phyloP scores from a whole-genome alignment of 2,329 filamentous ascomycete species.

The Exutisphaerella laricina region DNA sequence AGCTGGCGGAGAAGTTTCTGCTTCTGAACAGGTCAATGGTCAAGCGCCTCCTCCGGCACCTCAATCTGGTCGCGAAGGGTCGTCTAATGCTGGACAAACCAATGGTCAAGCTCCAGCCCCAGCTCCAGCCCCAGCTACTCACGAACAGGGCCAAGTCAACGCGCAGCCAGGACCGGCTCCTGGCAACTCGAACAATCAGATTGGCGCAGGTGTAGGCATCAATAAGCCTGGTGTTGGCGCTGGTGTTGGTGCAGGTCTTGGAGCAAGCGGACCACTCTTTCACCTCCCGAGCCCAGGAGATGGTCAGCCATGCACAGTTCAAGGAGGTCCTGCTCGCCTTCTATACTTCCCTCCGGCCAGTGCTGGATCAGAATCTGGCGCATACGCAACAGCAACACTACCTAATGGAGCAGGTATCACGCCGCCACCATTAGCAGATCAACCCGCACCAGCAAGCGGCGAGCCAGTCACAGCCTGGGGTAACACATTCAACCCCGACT shows the following conservation, averaged over 20 bases:
- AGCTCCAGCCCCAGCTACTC: neutral
- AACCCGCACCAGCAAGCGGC: neutral
- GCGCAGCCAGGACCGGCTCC: neutral
- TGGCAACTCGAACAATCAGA: too few species aligned
- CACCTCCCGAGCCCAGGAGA: neutral
- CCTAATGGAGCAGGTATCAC: neutral
- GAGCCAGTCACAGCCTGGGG: constrained; percentile 7
- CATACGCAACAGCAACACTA: neutral
- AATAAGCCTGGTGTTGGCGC: neutral
- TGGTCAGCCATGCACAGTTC: constrained; percentile 19
- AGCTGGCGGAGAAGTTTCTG: too few species aligned
- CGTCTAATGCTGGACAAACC: too few species aligned
- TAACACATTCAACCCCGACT: constrained; percentile 12
- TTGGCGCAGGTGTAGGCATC: neutral
- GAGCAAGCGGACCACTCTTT: neutral
- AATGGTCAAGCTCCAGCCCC: neutral
- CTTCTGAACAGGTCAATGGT: too few species aligned
- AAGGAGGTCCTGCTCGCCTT: constrained; percentile 23
- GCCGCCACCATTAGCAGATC: neutral
- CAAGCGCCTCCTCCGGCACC: neutral
- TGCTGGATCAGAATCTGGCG: constrained; percentile 1
- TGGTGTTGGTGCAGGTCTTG: constrained; percentile 4
- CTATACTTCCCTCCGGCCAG: constrained; percentile 23
- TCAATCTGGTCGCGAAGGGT: neutral
- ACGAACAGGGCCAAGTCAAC: neutral